phyloP scores from a whole-genome alignment of 768 basidiomycete species.

The Terana coerulea region DNA sequence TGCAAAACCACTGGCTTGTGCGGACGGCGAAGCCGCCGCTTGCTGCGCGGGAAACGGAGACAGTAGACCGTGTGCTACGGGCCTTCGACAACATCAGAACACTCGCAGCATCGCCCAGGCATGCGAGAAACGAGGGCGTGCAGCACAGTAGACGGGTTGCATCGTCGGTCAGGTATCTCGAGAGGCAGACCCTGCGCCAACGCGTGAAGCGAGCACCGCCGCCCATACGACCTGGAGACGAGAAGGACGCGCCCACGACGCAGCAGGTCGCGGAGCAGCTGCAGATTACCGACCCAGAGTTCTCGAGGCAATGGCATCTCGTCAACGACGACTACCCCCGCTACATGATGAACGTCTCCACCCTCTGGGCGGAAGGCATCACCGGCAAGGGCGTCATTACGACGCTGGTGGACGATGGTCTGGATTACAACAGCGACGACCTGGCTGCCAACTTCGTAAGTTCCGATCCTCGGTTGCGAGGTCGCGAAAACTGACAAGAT shows the following conservation, averaged over 20 bases:
- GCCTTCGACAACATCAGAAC: slow-evolving; percentile 43
- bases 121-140: slow-evolving; percentile 39
- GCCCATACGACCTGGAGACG: slow-evolving; percentile 34
- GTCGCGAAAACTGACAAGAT: neutral
- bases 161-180: slow-evolving; percentile 56
- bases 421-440: slow-evolving; percentile 88
- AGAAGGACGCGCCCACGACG: slow-evolving; percentile 30
- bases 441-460: slow-evolving; percentile 89
- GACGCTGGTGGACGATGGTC: slow-evolving; percentile 91
- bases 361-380: slow-evolving; percentile 87
- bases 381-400: slow-evolving; percentile 84
- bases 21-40: slow-evolving; percentile 43
- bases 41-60: slow-evolving; percentile 30
- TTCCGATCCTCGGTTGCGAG: slow-evolving; percentile 13
- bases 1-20: slow-evolving; percentile 81
- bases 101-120: slow-evolving; percentile 19
- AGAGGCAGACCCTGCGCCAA: slow-evolving; percentile 60
- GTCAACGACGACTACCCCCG: slow-evolving; percentile 81
- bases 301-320: slow-evolving; percentile 89
- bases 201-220: slow-evolving; percentile 76
- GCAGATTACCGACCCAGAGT: slow-evolving; percentile 77
- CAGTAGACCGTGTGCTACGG: slow-evolving; percentile 47
- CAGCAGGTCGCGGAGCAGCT: slow-evolving; percentile 54
- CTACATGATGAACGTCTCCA: slow-evolving; percentile 90
- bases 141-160: slow-evolving; percentile 41